Evolutionary conservation across 2,329 filamentous ascomycete species (phyloP).

Genomic region (Xylariales sp.): DNA sequence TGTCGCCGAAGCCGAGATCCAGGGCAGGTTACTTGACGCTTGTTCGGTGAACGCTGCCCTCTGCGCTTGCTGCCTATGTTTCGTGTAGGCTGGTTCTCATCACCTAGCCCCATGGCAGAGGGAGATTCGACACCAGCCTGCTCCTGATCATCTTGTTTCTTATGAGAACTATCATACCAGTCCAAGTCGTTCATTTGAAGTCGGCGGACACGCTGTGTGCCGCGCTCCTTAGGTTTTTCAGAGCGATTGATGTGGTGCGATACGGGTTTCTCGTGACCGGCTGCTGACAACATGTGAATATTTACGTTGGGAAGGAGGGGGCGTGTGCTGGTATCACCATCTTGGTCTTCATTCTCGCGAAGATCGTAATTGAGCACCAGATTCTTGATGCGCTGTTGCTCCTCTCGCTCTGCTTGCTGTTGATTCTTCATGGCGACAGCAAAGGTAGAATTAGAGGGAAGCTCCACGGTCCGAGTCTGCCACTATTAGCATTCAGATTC

Average conservation of each 20-base stretch:
- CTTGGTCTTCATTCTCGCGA: slow-evolving; percentile 72
- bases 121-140: slow-evolving; percentile 8
- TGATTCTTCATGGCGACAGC: slow-evolving; percentile 94
- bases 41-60: slow-evolving; percentile 19
- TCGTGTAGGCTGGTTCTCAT: slow-evolving; percentile 13
- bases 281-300: slow-evolving; percentile 42
- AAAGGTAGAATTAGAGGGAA: slow-evolving; percentile 88
- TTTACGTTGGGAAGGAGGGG: slow-evolving; percentile 41
- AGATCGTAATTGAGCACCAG: slow-evolving; percentile 95
- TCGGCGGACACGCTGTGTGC: slow-evolving; percentile 79
- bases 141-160: slow-evolving; percentile 10
- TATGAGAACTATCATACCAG: slow-evolving; percentile 62
- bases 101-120: slow-evolving; percentile 10
- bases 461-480: slow-evolving; percentile 83
- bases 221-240: slow-evolving; percentile 59
- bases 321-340: slow-evolving; percentile 59
- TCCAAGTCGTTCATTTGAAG: slow-evolving; percentile 95
- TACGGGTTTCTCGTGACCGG: slow-evolving; percentile 46
- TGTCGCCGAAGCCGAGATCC: slow-evolving; percentile 8
- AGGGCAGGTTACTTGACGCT: slow-evolving; percentile 18
- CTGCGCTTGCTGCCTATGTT: slow-evolving; percentile 12
- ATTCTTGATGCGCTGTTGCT: slow-evolving; percentile 98
- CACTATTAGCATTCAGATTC: neutral
- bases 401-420: slow-evolving; percentile 89
- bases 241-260: slow-evolving; percentile 50